Base-by-base conservation (phyloP, 2,329 filamentous ascomycete genomes). In the Colletotrichum acutatum region DNA sequence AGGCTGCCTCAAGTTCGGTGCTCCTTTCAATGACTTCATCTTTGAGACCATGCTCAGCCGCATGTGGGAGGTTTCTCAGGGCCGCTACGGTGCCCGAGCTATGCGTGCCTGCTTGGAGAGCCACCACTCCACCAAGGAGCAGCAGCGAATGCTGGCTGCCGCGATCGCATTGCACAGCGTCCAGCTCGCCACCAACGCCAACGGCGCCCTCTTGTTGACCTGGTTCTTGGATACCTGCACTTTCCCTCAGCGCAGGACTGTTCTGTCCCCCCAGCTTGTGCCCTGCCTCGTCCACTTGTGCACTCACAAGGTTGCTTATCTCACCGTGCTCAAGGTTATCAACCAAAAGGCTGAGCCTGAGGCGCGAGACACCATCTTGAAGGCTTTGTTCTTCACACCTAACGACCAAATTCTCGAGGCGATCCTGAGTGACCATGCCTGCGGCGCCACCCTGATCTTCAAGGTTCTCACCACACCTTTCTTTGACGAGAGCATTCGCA, bases 201-300 rank as follows among this genome's bases (percentile, higher is more conserved):
- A 99, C 78, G 97, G 97, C 37, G 97, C 97, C 54, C 86, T 99
- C 61, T 88, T 99, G 26, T 85, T 99, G 76, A 99, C 97, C 12
- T 99, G 97, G 97, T 97, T 98, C 88, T 87, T 99, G 68, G 97
- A 99, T 80, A 98, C 97, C 1, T 99, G 97, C 88, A 98, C 94
- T 16, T 98, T 98, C 86, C 95, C 96, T 46, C 91, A 93, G 77
- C 93, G 97, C 76, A 93, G 97, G 71, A 97, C 94, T 28, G 95
- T 98, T 32, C 88, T 99, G 68, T 95, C 97, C 57, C 97, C 97
- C 24, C 92, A 95, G 77, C 90, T 99, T 28, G 95, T 98, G 19
- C 95, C 97, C 53, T 95, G 97, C 80, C 88, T 99, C 37, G 95
- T 98, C 28, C 95, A 98, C 80, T 89, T 99, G 7, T 98, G 97